Base-by-base conservation (phyloP, 768 basidiomycete species). In the Leucosporidium yakuticum region DNA sequence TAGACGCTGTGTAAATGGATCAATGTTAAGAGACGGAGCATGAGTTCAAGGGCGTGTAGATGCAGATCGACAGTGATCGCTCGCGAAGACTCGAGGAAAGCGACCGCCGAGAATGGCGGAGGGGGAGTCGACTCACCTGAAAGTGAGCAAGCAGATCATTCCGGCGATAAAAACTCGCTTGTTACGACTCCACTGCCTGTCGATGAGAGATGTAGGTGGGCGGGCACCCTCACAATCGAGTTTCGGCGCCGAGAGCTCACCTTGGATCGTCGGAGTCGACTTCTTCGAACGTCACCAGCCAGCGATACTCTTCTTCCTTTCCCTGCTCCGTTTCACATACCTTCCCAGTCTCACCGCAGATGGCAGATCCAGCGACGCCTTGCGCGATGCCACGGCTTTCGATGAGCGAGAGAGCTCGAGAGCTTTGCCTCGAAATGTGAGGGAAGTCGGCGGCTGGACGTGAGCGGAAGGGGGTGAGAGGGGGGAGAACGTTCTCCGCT, bases 271-370 rank as follows among this genome's bases (percentile, higher is more conserved):
- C 74, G 5, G 65, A 70, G 55, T 75, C 74, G 58, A 31, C 48
- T 29, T 60, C 64, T 4, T 75, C 71, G 32, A 65, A 74, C 1
- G 54, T 62, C 54, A 75, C 75, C 59, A 75, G 69, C 47, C 51
- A 68, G 15, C 56, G 62, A 64, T 71, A 64, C 47, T 36, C 47
- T 15, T 44, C 17, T 2, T 8, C 39, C 39, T 44, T 44, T 15
- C 17, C 39, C 14, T 7, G 39, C 39, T 44, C 39, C 17, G 39
- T 3, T 12, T 8, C 39, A 15, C 39, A 44, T 15, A 44, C 39
- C 8, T 44, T 44, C 14, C 39, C 14, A 8, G 11, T 15, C 17
- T 15, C 39, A 44, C 39, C 39, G 39, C 14, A 44, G 14, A 44
- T 44, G 8, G 39, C 39, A 12, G 39, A 44, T 8, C 39, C 39